Evolutionary conservation across 2,329 filamentous ascomycete genomes (phyloP), one percentile per base, ranked within the genome.

Genomic region (Pestalotiopsis sp.): DNA sequence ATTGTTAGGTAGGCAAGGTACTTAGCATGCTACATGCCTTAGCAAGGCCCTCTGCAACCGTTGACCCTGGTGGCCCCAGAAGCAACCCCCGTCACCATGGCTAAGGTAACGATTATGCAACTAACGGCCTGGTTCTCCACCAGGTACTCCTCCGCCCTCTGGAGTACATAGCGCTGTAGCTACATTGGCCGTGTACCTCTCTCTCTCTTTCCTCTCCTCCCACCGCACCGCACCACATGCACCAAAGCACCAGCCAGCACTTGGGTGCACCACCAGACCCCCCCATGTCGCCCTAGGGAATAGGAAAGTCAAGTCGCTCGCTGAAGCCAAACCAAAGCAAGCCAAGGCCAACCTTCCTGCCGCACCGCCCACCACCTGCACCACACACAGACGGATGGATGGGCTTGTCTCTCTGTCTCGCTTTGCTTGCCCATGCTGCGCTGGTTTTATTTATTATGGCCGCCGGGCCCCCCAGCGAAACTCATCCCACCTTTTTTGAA

Each of bases 401-500:
- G 17, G 45, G 17, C 45, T 23, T 52, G 45, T 52, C 45, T n/a
- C 17, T n/a, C 45, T 31, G 31, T 36, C 31, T 36, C 31, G 31
- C 31, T 36, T 20, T 20, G 57, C 57, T 23, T 38, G 36, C 25
- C 59, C 59, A 62, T 62, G 36, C 59, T 36, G 59, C 31, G 31
- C 7, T 5, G 17, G n/a, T 62, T 36, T 62, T 66, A 66, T 60
- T 66, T 59, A 66, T 60, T 60, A 66, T 45, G 65, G 40, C 58
- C 31, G 27, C 40, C 56, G 17, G 41, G n/a, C 73, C 73, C 79
- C 79, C 77, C 74, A 75, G 70, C 68, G 58, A 68, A 71, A 72
- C 70, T 71, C 73, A 73, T 74, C 76, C 74, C 75, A 74, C 71
- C 70, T 72, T 74, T 75, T 76, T 72, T 36, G 31, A 72, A 74